phyloP scores from a whole-genome alignment of 805 yeast species.

The Starmerella stellata region DNA sequence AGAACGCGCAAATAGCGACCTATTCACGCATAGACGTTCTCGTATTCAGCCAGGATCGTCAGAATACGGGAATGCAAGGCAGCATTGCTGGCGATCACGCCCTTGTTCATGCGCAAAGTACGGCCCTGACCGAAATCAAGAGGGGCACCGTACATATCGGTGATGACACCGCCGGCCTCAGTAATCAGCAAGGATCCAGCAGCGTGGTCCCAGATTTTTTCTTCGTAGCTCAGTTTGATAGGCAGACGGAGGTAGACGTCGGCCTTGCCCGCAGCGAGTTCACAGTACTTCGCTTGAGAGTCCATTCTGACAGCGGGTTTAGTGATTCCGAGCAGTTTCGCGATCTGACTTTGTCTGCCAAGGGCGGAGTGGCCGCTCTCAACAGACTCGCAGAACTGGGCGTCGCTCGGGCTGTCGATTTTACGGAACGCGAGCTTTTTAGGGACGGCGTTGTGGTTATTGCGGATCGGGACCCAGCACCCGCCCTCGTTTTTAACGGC shows the following conservation, averaged over 20 bases:
- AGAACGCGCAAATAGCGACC: not conserved
- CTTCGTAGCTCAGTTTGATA: slow-evolving; percentile 52
- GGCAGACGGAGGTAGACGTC: slow-evolving; percentile 86
- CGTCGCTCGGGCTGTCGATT: slow-evolving; percentile 29
- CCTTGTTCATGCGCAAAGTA: slow-evolving; percentile 51
- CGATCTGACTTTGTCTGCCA: slow-evolving; percentile 63
- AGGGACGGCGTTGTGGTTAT: slow-evolving; percentile 17
- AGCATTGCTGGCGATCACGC: slow-evolving; percentile 57
- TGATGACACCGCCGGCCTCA: slow-evolving; percentile 84
- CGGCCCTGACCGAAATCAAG: slow-evolving; percentile 80
- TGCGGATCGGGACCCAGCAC: slow-evolving; percentile 28
- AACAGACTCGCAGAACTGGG: slow-evolving; percentile 77
- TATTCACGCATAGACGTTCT: not conserved
- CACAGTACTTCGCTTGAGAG: slow-evolving; percentile 91
- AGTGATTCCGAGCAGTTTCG: slow-evolving; percentile 41
- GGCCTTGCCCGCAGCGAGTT: slow-evolving; percentile 76
- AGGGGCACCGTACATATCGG: slow-evolving; percentile 59
- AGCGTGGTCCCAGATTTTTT: slow-evolving; percentile 98
- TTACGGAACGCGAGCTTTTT: slow-evolving; percentile 35
- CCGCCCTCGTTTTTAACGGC: slow-evolving; percentile 57
- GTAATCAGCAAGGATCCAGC: slow-evolving; percentile 75
- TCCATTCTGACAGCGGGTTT: slow-evolving; percentile 56
- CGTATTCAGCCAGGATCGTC: slow-evolving; percentile 7
- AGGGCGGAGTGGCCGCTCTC: slow-evolving; percentile 92
- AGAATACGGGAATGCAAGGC: slow-evolving; percentile 9